Percentiles rank a stretch among this genome's conserved stretches.
Evolutionary conservation across 352 stramenopile genomes (phyloP).

Genomic region (Pythium oligandrum): DNA sequence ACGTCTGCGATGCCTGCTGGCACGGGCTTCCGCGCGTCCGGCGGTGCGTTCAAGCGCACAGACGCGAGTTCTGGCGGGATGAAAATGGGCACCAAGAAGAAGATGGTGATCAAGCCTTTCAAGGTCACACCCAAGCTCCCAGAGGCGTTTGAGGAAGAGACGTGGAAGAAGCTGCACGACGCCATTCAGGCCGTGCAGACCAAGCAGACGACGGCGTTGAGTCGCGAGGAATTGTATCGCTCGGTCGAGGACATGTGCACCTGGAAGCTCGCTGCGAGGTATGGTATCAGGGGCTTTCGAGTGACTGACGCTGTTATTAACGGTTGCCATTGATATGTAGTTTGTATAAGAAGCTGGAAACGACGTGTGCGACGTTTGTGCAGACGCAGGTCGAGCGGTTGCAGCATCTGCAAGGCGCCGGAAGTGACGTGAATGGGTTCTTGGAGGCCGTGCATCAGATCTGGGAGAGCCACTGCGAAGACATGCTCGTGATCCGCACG

Average conservation of each 20-base stretch:
- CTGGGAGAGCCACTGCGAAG: conserved; percentile 90
- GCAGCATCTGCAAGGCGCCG: conserved; percentile 30
- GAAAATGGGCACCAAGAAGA: conserved; percentile 39
- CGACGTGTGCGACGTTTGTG: conserved; percentile 68
- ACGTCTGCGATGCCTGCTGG: background rate
- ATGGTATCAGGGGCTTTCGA: background rate
- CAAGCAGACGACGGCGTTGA: conserved; percentile 63
- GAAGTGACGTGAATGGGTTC: conserved; percentile 63
- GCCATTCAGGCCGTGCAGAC: conserved; percentile 60
- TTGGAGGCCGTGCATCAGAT: conserved; percentile 70
- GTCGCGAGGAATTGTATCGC: conserved; percentile 80
- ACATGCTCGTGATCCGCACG: conserved; percentile 91
- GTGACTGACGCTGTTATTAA: too few species aligned
- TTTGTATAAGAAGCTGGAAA: conserved; percentile 63
- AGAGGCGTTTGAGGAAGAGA: conserved; percentile 68
- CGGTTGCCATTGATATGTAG: conserved; percentile 9
- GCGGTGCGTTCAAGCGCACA: background rate
- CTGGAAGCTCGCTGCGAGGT: conserved; percentile 87
- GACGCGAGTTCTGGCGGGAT: background rate
- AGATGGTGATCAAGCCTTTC: conserved; percentile 85
- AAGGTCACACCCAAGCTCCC: conserved; percentile 74
- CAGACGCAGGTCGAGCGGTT: conserved; percentile 47
- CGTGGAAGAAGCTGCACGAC: conserved; percentile 66
- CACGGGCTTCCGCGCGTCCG: background rate
- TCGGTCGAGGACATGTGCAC: conserved; percentile 89